Percentiles rank a stretch among this genome's conserved stretches.
phyloP scores from a whole-genome alignment of 257 asterid genomes.

The Agastache rugosa region DNA sequence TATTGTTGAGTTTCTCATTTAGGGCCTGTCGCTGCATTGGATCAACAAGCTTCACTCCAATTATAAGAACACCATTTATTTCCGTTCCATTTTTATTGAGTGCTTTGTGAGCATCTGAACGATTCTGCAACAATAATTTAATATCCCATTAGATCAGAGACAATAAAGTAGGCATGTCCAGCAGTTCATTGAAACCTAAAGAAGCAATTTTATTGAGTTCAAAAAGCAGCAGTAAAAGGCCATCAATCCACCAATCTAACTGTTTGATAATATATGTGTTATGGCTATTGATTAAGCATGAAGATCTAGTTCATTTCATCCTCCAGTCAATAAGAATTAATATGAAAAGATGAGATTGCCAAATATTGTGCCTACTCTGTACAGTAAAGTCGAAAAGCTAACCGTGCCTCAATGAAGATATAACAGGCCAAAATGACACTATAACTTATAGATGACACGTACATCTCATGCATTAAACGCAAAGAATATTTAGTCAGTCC shows the following conservation, averaged over 20 bases:
- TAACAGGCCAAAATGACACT: not conserved
- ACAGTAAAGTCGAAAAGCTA: not conserved
- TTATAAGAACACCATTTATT: constrained; percentile 85
- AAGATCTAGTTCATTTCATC: not conserved
- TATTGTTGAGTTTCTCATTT: constrained; percentile 70
- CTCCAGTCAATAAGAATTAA: not conserved
- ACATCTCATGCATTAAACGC: not conserved
- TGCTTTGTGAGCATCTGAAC: constrained; percentile 88
- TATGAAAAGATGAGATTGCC: not conserved
- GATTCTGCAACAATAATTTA: constrained; percentile 59
- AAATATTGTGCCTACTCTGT: not conserved
- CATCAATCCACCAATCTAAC: not conserved
- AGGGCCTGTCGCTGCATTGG: constrained; percentile 78
- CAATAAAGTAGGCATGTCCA: not conserved
- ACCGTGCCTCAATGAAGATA: not conserved
- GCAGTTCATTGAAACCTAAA: not conserved
- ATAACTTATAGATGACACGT: not conserved
- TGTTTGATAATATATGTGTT: not conserved
- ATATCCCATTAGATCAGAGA: constrained; percentile 8
- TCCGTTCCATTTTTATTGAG: constrained; percentile 81
- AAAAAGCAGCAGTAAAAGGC: not conserved
- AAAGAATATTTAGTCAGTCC: not conserved
- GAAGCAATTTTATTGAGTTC: not conserved
- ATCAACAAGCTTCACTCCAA: constrained; percentile 92
- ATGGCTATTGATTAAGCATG: too few relatives aligned